Base-by-base conservation (phyloP, 75 land plant genomes). In the Picea glauca region DNA sequence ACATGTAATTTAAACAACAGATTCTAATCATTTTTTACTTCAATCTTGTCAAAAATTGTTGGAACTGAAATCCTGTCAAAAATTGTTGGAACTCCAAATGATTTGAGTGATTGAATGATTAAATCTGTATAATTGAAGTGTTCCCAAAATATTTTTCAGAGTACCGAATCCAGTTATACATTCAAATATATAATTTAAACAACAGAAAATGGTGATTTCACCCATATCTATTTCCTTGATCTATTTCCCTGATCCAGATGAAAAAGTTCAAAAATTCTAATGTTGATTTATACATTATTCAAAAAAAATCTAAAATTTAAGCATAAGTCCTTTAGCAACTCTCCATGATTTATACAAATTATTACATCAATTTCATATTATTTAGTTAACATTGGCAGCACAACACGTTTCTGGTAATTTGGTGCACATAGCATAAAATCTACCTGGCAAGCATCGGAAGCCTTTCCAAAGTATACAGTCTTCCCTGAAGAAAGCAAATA, bases 401-500 rank as follows among this genome's bases (percentile, higher is more conserved):
- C 50, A 6, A 46, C 50, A 46, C 8, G 50, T 8, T 46, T 46
- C 50, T 46, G 9, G 50, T 46, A 46, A 46, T 46, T 5, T 18
- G 5, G 62, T 61, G 63, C 23, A 20, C 20, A 21, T 0, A 4
- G 20, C 0, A 32, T 17, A 33, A 13, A 20, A 70, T 32, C 76
- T 46, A 80, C 93, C 93, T 89, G 84, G 23, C 77, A 84, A 20
- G 97, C 92, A 57, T 85, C 90, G 0, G 92, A 86, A 61, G 91
- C 90, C 62, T 90, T 79, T 0, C 97, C 97, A 77, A 94, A 94
- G 73, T 92, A 94, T 2, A 92, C 86, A 30, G 90, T 88, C 73
- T 88, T 88, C 62, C 97, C 97, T 15, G 87, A 85, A 35, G 95
- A 94, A 58, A 94, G 97, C 78, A 94, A 80, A 81, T 79, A 88